Conservation (phyloP, 768 basidiomycete species). For the Lactarius vividus region DNA sequence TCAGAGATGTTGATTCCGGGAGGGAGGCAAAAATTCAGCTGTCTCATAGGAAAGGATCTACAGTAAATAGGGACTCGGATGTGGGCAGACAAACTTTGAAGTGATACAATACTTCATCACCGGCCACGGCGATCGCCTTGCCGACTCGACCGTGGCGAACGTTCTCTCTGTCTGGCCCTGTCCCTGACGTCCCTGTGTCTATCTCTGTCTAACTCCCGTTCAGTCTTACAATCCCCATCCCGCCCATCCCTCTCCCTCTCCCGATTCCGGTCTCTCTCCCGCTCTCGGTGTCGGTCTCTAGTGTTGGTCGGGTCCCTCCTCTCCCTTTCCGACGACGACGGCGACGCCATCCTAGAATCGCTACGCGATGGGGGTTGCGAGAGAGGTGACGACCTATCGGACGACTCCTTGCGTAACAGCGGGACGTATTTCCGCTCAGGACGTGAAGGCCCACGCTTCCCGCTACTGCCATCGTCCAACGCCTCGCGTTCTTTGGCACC, state of each 20-base stretch:
- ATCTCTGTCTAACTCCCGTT: conserved; percentile 31
- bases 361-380: conserved; percentile 18
- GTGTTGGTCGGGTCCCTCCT: background rate
- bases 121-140: conserved; percentile 12
- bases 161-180: conserved; percentile 4
- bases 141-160: conserved; percentile 16
- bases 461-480: conserved; percentile 64
- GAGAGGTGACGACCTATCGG: conserved; percentile 24
- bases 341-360: conserved; percentile 33
- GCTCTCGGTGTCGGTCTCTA: conserved; percentile 4
- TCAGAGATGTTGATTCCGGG: no score
- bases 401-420: conserved; percentile 68
- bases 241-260: conserved; percentile 12
- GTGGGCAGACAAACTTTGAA: background rate
- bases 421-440: conserved; percentile 88
- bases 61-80: background rate
- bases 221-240: background rate
- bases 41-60: background rate
- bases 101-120: background rate
- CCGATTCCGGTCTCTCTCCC: background rate
- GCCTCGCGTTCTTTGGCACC: conserved; percentile 87
- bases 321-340: conserved; percentile 7
- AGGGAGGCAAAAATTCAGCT: no score
- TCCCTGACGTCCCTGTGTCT: conserved; percentile 10
- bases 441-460: conserved; percentile 42